These are phyloP conservation scores for Spinacia oleracea DNA, from an alignment of 179 eudicot genomes.

Conservation along the genomic window DNA sequence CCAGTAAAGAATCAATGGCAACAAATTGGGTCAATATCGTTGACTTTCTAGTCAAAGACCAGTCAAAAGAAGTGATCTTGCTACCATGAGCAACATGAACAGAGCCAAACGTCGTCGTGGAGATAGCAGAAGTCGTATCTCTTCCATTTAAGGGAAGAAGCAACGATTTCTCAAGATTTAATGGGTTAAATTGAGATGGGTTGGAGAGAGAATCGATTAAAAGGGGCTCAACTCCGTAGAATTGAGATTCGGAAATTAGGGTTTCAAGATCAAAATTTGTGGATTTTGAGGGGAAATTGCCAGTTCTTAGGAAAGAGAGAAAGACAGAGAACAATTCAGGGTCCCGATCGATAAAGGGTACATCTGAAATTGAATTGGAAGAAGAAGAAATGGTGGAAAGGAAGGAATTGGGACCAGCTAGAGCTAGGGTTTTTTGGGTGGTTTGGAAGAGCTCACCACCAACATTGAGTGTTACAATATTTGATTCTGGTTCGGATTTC, in stretches of 20 bases:
- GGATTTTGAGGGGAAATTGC: constrained; percentile 64
- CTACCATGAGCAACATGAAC: constrained; percentile 88
- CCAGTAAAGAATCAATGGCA: constrained; percentile 69
- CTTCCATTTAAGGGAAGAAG: constrained; percentile 68
- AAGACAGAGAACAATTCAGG: constrained; percentile 76
- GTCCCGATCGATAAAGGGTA: constrained; percentile 85
- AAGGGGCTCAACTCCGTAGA: constrained; percentile 64
- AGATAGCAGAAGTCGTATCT: constrained; percentile 67
- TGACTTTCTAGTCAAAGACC: constrained; percentile 72
- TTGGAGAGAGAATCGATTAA: constrained; percentile 55
- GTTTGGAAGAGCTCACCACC: constrained; percentile 93
- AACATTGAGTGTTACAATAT: constrained; percentile 65
- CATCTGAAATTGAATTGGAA: constrained; percentile 15
- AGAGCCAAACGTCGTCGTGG: constrained; percentile 59
- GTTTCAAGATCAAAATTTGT: constrained; percentile 54
- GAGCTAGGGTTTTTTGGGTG: constrained; percentile 71
- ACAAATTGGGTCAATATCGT: constrained; percentile 72
- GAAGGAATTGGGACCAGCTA: constrained; percentile 63
- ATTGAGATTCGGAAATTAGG: constrained; percentile 63
- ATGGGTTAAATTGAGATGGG: constrained; percentile 75
- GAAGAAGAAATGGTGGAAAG: constrained; percentile 42
- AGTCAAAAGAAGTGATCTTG: constrained; percentile 89
- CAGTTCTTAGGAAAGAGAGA: constrained; percentile 77
- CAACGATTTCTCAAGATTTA: constrained; percentile 58
- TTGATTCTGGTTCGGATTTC: constrained; percentile 26